These are phyloP conservation scores for Phytophthora europaea DNA, from an alignment of 352 stramenopile genomes.

Conservation along the genomic window DNA sequence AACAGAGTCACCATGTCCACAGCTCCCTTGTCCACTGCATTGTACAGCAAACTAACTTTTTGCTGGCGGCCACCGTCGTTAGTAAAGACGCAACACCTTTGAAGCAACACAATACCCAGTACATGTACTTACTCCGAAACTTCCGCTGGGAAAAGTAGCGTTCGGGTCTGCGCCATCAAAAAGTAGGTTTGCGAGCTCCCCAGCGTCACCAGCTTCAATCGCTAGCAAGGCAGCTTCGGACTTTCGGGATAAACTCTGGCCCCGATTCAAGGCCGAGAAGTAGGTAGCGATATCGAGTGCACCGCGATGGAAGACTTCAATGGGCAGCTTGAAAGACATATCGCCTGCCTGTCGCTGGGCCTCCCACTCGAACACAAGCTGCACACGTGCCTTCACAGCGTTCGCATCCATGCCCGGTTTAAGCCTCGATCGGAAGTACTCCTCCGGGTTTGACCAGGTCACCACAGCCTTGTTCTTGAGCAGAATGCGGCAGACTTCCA, in stretches of 20 bases:
- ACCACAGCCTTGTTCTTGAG: background rate
- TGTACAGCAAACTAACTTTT: background rate
- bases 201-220: background rate
- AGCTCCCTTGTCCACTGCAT: background rate
- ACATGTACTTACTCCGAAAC: background rate
- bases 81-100: background rate
- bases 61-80: background rate
- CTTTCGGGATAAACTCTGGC: background rate
- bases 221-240: background rate
- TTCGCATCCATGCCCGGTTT: background rate
- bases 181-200: background rate
- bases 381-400: background rate
- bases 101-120: background rate
- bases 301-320: background rate
- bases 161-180: background rate
- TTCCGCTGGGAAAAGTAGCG: background rate
- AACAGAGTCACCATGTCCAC: background rate
- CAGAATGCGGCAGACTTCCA: constrained; percentile 1
- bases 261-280: background rate
- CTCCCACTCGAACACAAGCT: background rate
- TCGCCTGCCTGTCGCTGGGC: background rate
- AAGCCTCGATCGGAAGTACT: background rate
- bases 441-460: background rate
- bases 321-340: constrained; percentile 2
- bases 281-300: background rate